Evolutionary conservation across 768 basidiomycete species (phyloP).

Genomic region (Hemileccinum rubropunctum): DNA sequence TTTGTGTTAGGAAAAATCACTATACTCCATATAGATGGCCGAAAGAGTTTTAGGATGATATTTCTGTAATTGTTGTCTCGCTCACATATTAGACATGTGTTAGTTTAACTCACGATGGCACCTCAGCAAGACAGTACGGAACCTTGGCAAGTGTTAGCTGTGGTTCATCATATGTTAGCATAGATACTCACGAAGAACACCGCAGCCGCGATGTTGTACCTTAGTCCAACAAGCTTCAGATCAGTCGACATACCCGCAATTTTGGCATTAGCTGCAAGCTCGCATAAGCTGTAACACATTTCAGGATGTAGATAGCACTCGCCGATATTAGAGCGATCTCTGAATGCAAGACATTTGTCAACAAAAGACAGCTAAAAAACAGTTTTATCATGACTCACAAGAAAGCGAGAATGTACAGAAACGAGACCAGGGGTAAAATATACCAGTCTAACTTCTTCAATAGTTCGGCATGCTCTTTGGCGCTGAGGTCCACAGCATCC

Average conservation of each 20-base stretch:
- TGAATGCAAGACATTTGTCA: constrained; percentile 5
- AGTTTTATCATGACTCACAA: constrained; percentile 5
- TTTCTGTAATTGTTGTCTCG: constrained; percentile 16
- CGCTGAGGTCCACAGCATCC: neutral
- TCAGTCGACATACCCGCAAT: constrained; percentile 42
- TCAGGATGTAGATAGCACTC: constrained; percentile 7
- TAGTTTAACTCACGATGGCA: constrained; percentile 26
- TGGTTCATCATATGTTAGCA: neutral
- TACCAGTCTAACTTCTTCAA: constrained; percentile 21
- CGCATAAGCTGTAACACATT: neutral
- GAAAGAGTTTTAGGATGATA: constrained; percentile 24
- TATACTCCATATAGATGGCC: constrained; percentile 28
- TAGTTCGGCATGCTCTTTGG: constrained; percentile 2
- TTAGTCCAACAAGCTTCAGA: constrained; percentile 25
- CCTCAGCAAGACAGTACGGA: constrained; percentile 32
- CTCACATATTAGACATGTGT: neutral
- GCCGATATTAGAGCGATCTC: constrained; percentile 42
- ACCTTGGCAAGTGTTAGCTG: constrained; percentile 13
- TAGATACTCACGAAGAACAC: constrained; percentile 29
- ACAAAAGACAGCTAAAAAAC: neutral
- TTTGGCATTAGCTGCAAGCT: constrained; percentile 33
- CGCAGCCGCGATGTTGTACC: constrained; percentile 32
- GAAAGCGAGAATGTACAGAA: constrained; percentile 18
- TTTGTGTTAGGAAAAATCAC: neutral
- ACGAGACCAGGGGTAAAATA: constrained; percentile 16